Base-by-base conservation (phyloP, 257 asterid species). In the Perilla frutescens region DNA sequence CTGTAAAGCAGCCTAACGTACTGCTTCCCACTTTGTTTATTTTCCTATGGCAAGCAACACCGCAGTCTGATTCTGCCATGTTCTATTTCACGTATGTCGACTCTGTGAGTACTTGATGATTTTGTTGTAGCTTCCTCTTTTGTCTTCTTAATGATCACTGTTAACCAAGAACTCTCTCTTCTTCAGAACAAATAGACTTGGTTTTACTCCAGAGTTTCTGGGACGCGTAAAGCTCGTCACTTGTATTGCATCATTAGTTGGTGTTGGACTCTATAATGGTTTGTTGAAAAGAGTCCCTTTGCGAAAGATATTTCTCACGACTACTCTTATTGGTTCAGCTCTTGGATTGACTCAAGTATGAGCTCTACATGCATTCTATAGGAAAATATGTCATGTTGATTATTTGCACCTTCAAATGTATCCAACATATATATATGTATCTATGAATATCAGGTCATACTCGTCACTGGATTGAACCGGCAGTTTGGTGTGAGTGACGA, bases 31-130 rank as follows among this genome's bases (percentile, higher is more conserved):
- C 98, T 20, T 66, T 92, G 53, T 92, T 92, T 76, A 85, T 92
- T 69, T 92, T 92, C 81, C 79, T 92, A 8, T 92, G 96, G 96
- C 96, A 92, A 85, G 90, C 96, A 53, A 92, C 97, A 4, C 98
- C 98, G 3, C 96, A 90, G 54, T 92, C 97, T 8, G 98, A 90
- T 61, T 90, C 97, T 43, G 97, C 97, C 73, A 90, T 90, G 98
- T 92, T 92, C 74, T 92, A 84, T 82, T 92, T 92, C 88, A 92
- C 86, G 97, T 92, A 88, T 40, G 98, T 80, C 6, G 26, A 64
- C 70, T 76, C 20, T 54, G 69, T 57, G 57, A 72, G 65, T 49
- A 53, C 39, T 62, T 40, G 63, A 55, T 63, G 34, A 55, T 47
- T 20, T 20, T 48, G 45, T 58, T 26, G 43, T 48, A 66, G 34